Percentiles rank a stretch among this genome's conserved stretches.
phyloP scores from a whole-genome alignment of 345 rosid genomes.

The Rhodomyrtus tomentosa region DNA sequence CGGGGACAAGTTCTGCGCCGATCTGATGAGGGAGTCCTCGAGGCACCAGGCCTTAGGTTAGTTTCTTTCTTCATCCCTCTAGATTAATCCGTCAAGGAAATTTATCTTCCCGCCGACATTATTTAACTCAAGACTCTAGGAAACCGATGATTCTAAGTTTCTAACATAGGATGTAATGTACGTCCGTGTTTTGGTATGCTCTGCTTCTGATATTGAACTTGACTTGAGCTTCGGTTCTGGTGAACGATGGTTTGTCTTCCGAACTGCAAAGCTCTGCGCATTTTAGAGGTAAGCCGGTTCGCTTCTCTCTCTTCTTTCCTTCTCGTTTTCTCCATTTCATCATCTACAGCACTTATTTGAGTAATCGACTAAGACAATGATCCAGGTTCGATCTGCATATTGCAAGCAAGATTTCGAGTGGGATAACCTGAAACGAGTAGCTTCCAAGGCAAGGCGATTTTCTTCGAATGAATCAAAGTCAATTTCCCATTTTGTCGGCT shows the following conservation, averaged over 20 bases:
- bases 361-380: neutral
- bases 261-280: constrained; percentile 42
- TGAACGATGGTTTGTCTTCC: neutral
- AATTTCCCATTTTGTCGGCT: neutral
- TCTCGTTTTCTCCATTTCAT: neutral
- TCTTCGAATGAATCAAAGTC: neutral
- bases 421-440: constrained; percentile 56
- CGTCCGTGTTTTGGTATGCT: neutral
- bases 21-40: constrained; percentile 68
- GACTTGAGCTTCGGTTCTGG: neutral
- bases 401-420: constrained; percentile 80
- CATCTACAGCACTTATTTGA: too few species aligned
- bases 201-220: neutral
- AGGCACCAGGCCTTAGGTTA: constrained; percentile 63
- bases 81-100: neutral
- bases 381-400: constrained; percentile 74
- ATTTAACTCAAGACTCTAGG: neutral
- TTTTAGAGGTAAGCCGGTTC: constrained; percentile 47
- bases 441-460: constrained; percentile 32
- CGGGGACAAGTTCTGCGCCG: constrained; percentile 68
- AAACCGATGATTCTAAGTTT: neutral
- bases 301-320: neutral
- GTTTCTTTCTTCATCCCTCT: neutral
- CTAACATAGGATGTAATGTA: neutral
- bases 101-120: neutral